Evolutionary conservation across 2,329 filamentous ascomycete species (phyloP), one percentile per base, ranked within the genome.

Genomic region (Xylariales sp.): DNA sequence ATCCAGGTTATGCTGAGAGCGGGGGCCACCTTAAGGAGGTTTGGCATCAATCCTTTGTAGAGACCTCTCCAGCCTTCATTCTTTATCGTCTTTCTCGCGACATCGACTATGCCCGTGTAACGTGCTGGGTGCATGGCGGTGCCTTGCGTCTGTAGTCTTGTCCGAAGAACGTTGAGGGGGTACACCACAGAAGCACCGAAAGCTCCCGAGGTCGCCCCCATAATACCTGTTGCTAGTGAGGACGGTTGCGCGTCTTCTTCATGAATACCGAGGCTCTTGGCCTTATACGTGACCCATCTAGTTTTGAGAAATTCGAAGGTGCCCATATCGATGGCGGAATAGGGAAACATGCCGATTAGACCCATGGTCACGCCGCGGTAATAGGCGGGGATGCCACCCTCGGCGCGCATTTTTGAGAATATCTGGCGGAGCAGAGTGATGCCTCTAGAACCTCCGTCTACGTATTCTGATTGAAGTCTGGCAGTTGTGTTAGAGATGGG

Each of bases 291-390:
- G 23, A 84, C 76, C 46, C 94, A 80, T 6, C 72, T 72, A 33
- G 77, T 79, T 65, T 98, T 98, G 44, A 96, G 75, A 43, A 93
- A 81, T 64, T 98, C 93, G 55, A 97, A 98, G 1, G 88, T 95
- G 47, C 88, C 88, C 54, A 98, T 83, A 57, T 98, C 93, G 56
- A 98, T 94, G 34, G 93, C 93, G 29, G 89, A 91, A 61, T 97
- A 98, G 0, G 93, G 93, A 54, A 98, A 98, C 81, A 97, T 96
- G 58, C 93, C 93, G 35, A 96, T 67, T 4, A 98, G 74, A 13
- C 93, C 93, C 78, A 97, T 93, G 0, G 89, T 90, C 23, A 98
- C 75, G 28, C 93, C 93, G 38, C 91, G 88, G 61, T 97, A 98
- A 46, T 89, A 91, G 6, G 86, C 75, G 21, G 77, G 70, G 19